Conservation (phyloP, 257 asterid species). For the Nicotiana noctiflora region DNA sequence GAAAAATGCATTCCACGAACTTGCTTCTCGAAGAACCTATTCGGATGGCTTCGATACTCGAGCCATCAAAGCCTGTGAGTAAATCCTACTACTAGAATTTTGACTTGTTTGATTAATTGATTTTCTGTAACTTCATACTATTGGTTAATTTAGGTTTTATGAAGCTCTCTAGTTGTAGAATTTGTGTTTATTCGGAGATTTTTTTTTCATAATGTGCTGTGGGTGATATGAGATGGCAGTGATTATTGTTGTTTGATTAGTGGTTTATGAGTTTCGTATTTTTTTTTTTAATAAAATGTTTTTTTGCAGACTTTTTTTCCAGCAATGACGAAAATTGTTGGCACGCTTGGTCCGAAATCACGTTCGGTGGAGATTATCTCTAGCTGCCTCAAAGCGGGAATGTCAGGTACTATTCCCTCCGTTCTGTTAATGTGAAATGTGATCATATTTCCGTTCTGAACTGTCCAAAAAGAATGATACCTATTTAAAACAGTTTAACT, state of each 20-base stretch:
- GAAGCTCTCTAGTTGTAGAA: not conserved
- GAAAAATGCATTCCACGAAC: slow-evolving; percentile 72
- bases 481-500: too few species aligned
- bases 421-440: too few species aligned
- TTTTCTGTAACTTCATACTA: not conserved
- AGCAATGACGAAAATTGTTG: slow-evolving; percentile 94
- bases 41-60: slow-evolving; percentile 87
- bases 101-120: not conserved
- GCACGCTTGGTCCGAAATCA: slow-evolving; percentile 88
- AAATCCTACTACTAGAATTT: not conserved
- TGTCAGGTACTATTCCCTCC: slow-evolving; percentile 53
- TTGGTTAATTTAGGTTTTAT: not conserved
- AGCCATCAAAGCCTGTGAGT: slow-evolving; percentile 82
- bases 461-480: too few species aligned
- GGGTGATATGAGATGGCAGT: slow-evolving; percentile 14
- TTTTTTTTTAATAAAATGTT: not conserved
- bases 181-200: too few species aligned
- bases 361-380: slow-evolving; percentile 81
- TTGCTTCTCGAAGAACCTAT: slow-evolving; percentile 87
- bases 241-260: not conserved
- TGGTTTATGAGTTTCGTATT: not conserved
- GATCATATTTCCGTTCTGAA: too few species aligned
- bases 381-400: slow-evolving; percentile 72
- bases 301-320: slow-evolving; percentile 55
- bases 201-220: not conserved